These are phyloP conservation scores for Colletotrichum tropicale DNA, from an alignment of 2,329 filamentous ascomycete species.

Conservation along the genomic window DNA sequence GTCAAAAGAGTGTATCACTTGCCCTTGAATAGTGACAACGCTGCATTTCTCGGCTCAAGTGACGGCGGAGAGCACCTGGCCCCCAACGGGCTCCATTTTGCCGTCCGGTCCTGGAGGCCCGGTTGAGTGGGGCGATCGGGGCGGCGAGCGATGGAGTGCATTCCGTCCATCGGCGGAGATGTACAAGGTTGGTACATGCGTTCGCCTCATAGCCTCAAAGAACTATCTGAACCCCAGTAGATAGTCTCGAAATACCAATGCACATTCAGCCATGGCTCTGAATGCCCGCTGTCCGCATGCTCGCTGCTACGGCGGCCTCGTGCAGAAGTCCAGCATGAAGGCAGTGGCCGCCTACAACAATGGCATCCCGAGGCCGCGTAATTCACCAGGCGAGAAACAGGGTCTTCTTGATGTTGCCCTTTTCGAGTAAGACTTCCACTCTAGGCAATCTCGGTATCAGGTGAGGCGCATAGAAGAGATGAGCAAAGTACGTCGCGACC, in stretches of 20 bases:
- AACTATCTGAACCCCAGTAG: too few relatives aligned
- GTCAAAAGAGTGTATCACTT: neutral
- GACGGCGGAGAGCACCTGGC: too few relatives aligned
- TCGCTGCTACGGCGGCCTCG: neutral
- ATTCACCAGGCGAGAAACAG: neutral
- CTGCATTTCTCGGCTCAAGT: neutral
- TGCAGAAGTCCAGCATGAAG: neutral
- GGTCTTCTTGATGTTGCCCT: neutral
- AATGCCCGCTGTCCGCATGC: neutral
- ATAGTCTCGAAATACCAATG: neutral
- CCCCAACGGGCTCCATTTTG: neutral
- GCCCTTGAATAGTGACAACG: fast-evolving
- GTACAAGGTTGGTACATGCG: fast-evolving
- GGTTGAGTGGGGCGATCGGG: neutral
- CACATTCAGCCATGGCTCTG: fast-evolving
- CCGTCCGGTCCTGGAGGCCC: neutral
- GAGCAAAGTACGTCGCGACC: neutral
- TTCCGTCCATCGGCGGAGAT: neutral
- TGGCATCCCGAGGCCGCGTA: neutral
- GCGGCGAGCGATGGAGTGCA: neutral
- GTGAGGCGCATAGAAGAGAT: neutral
- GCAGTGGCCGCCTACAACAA: neutral
- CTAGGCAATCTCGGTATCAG: neutral
- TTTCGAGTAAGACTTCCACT: neutral
- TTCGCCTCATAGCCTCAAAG: neutral